Conservation (phyloP, 2,329 filamentous ascomycete species). For the Colletotrichum trifolii region DNA sequence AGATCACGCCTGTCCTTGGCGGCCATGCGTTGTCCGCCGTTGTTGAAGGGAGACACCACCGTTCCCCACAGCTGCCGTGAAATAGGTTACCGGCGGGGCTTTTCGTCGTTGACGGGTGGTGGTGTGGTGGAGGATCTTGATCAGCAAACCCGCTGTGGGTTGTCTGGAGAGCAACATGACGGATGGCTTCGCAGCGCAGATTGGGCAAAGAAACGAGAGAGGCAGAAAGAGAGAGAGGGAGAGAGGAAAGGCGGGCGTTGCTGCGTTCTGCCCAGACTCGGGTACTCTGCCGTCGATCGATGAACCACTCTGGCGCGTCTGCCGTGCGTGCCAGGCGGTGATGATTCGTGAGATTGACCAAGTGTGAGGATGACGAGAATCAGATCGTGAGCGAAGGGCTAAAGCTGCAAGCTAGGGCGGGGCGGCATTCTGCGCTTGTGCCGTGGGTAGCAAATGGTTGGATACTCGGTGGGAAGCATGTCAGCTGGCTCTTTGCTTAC, state of each 20-base stretch:
- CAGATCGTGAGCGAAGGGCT: conserved; percentile 9
- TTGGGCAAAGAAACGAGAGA: neutral
- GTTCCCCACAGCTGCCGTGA: conserved; percentile 8
- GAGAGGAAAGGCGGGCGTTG: neutral
- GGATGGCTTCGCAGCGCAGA: no score
- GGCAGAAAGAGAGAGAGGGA: neutral
- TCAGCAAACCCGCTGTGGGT: conserved; percentile 16
- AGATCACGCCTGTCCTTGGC: conserved; percentile 1
- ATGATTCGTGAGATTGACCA: neutral
- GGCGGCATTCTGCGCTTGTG: conserved; percentile 2
- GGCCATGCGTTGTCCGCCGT: neutral
- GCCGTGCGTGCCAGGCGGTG: conserved; percentile 8
- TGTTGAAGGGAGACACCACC: neutral
- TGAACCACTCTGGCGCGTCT: conserved; percentile 4
- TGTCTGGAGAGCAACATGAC: conserved; percentile 11
- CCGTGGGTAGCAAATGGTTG: conserved; percentile 12
- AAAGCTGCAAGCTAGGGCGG: conserved; percentile 4
- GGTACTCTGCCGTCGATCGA: neutral
- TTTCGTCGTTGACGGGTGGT: neutral
- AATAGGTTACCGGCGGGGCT: neutral
- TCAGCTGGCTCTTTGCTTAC: conserved; percentile 34
- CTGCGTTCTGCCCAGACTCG: neutral
- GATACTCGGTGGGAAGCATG: conserved; percentile 9
- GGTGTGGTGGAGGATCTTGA: conserved; percentile 24
- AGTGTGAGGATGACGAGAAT: neutral